These are phyloP conservation scores for Neophaeococcomyces mojaviensis DNA, from an alignment of 2,329 filamentous ascomycete genomes.

Conservation along the genomic window DNA sequence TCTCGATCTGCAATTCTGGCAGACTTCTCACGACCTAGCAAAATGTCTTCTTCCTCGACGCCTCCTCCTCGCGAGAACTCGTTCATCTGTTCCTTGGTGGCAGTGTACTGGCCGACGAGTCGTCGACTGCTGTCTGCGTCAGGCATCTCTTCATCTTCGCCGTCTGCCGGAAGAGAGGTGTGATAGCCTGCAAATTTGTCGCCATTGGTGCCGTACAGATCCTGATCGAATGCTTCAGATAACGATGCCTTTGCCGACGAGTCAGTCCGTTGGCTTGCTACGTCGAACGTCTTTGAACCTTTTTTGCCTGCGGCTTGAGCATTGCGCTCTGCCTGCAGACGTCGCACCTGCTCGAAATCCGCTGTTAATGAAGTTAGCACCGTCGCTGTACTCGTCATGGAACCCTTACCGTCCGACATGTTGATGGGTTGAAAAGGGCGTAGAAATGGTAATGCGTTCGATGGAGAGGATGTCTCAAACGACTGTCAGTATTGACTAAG, in stretches of 20 bases:
- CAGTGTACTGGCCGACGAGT: slow-evolving; percentile 91
- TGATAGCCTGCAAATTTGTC: slow-evolving; percentile 22
- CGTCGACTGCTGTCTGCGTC: slow-evolving; percentile 63
- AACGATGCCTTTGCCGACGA: slow-evolving; percentile 75
- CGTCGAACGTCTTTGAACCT: slow-evolving; percentile 71
- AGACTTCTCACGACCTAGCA: slow-evolving; percentile 79
- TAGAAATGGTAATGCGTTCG: no score
- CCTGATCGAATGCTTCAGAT: slow-evolving; percentile 33
- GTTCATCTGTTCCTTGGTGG: slow-evolving; percentile 82
- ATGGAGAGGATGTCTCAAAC: no score
- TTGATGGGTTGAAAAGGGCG: no score
- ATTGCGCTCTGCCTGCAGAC: slow-evolving; percentile 89
- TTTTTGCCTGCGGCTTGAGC: slow-evolving; percentile 69
- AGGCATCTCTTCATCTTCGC: slow-evolving; percentile 70
- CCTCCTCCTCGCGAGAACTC: slow-evolving; percentile 81
- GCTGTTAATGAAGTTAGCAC: slow-evolving; percentile 32
- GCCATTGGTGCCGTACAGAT: slow-evolving; percentile 50
- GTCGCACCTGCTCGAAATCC: slow-evolving; percentile 80
- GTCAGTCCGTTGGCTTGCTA: slow-evolving; percentile 72
- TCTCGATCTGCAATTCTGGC: slow-evolving; percentile 87
- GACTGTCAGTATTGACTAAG: no score
- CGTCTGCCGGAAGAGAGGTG: slow-evolving; percentile 62
- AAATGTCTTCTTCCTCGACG: slow-evolving; percentile 84
- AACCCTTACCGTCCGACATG: slow-evolving; percentile 9
- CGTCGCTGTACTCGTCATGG: no score